Evolutionary conservation across 768 basidiomycete genomes (phyloP), one percentile per base, ranked within the genome.

Genomic region (Psilocybe sp.): DNA sequence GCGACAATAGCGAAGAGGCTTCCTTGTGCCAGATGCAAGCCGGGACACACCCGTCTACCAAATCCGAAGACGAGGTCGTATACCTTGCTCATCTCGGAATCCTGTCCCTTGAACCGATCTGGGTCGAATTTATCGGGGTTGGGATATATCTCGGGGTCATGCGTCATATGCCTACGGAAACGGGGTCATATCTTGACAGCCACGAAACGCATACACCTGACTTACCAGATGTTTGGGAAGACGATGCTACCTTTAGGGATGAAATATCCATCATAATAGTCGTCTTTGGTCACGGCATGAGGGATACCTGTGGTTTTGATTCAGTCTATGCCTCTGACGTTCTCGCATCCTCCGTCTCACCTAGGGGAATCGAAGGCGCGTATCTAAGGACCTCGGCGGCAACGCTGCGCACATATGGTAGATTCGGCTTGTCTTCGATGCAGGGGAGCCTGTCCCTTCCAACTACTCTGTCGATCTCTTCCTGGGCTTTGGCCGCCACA

Each of bases 61-160:
- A 71, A 73, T 3, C 72, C 73, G 47, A 70, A 73, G 23, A 66
- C 60, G 19, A 78, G 66, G 37, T 75, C 68, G 1, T 37, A 44
- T 32, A 71, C 66, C 2, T 69, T 65, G 18, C 63, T 55, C 52
- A 70, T 64, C 38, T 66, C 65, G 28, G 65, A 62, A 52, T 77
- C 70, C 3, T 64, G 54, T 8, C 53, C 54, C 23, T 74, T 68
- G 65, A 77, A 85, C 15, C 84, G 78, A 40, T 81, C 81, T 16
- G 84, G 84, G 33, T 72, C 74, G 61, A 85, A 86, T 36, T 62
- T 58, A 55, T 76, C 66, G 3, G 84, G 84, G 28, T 79, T 66
- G 15, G 70, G 55, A 60, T 85, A 85, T 18, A 65, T 70, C 46
- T 70, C 66, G 14, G 78, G 71, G 57, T 85, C 82, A 53, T 80